Conservation (phyloP, 495 filamentous ascomycete species). For the Neurospora sp. region DNA sequence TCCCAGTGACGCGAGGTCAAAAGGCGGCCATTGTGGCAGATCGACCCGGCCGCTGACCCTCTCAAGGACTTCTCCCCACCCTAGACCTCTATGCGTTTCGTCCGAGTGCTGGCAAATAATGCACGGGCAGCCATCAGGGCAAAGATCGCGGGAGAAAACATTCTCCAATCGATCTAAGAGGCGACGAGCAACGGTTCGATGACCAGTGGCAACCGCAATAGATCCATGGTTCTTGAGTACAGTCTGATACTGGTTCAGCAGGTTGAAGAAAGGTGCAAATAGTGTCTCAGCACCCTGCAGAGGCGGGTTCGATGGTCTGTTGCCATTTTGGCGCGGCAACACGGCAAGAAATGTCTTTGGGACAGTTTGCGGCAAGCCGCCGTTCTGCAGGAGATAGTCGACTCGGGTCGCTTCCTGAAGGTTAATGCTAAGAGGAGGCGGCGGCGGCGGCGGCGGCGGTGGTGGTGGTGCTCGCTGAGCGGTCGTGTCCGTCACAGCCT, state of each 20-base stretch:
- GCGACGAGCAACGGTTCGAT: conserved; percentile 84
- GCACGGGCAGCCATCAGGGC: conserved; percentile 64
- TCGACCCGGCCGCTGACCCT: conserved; percentile 79
- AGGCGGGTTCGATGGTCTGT: conserved; percentile 40
- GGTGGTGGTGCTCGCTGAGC: conserved; percentile 25
- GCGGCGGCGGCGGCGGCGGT: conserved; percentile 58
- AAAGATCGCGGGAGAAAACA: conserved; percentile 86
- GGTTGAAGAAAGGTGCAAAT: conserved; percentile 67
- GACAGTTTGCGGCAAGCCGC: conserved; percentile 58
- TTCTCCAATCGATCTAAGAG: conserved; percentile 87
- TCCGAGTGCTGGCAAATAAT: conserved; percentile 59
- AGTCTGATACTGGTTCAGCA: conserved; percentile 75
- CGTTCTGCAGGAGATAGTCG: conserved; percentile 82
- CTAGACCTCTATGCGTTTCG: conserved; percentile 58
- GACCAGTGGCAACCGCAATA: conserved; percentile 90
- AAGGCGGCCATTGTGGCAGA: conserved; percentile 79
- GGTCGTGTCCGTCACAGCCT: conserved; percentile 14
- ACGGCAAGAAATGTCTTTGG: conserved; percentile 55
- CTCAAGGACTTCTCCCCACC: conserved; percentile 95
- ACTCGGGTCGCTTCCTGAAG: conserved; percentile 58
- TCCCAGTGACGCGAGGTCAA: conserved; percentile 58
- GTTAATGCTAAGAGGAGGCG: conserved; percentile 66
- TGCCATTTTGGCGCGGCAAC: conserved; percentile 37
- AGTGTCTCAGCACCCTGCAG: conserved; percentile 51
- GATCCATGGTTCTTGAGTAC: conserved; percentile 79